Conservation (phyloP, 768 basidiomycete species). For the Lactarius akahatsu region DNA sequence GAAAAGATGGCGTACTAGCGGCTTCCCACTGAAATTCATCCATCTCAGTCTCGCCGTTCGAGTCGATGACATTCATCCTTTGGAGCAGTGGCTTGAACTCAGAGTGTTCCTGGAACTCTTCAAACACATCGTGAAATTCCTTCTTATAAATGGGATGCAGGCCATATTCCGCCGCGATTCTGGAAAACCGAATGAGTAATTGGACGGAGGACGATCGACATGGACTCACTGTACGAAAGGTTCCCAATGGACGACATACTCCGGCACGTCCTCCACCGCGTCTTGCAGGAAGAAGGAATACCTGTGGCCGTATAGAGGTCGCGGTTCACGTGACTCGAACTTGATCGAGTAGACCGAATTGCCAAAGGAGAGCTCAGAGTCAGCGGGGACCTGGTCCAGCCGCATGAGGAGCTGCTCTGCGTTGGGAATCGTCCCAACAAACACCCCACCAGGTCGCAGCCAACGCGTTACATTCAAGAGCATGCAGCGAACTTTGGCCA, state of each 20-base stretch:
- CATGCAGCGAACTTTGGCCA: constrained; percentile 86
- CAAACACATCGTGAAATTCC: constrained; percentile 88
- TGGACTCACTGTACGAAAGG: constrained; percentile 75
- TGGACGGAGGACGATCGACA: constrained; percentile 14
- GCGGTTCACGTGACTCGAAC: constrained; percentile 69
- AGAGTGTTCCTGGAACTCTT: constrained; percentile 71
- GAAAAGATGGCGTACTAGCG: constrained; percentile 69
- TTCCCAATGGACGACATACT: constrained; percentile 96
- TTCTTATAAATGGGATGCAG: constrained; percentile 74
- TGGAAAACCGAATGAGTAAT: constrained; percentile 34
- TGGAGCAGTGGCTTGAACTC: constrained; percentile 84
- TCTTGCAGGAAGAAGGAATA: constrained; percentile 94
- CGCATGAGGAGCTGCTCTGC: constrained; percentile 73
- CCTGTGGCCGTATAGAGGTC: constrained; percentile 79
- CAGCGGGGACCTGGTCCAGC: constrained; percentile 65
- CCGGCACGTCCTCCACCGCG: constrained; percentile 96
- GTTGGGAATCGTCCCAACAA: constrained; percentile 97
- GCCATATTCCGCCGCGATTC: constrained; percentile 81
- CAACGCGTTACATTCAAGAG: constrained; percentile 82
- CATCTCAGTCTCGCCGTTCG: constrained; percentile 86
- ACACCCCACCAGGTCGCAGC: constrained; percentile 82
- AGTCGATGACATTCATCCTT: constrained; percentile 90
- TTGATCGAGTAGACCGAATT: constrained; percentile 88
- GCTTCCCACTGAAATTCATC: constrained; percentile 97
- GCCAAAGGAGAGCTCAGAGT: constrained; percentile 78